These are phyloP conservation scores for Corrigiola litoralis DNA, from an alignment of 179 eudicot genomes.

Conservation along the genomic window DNA sequence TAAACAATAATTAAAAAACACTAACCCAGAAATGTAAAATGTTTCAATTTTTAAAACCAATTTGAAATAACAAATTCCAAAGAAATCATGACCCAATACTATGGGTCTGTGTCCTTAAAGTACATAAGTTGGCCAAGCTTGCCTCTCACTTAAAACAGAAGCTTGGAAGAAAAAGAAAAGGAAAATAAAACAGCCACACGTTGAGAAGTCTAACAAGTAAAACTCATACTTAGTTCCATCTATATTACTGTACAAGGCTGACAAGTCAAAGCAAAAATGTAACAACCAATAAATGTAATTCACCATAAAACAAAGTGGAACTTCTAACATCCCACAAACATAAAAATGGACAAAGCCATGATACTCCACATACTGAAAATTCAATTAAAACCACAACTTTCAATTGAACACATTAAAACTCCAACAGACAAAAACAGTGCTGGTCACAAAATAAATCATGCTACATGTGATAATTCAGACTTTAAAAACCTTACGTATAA, in stretches of 20 bases:
- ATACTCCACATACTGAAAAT: not conserved
- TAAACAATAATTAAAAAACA: not conserved
- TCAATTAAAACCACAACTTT: not conserved
- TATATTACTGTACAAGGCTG: too few species aligned
- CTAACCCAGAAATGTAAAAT: not conserved
- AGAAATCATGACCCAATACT: too few species aligned
- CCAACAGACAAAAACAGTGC: too few species aligned
- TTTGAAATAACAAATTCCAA: not conserved
- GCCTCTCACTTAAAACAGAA: too few species aligned
- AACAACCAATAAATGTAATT: too few species aligned
- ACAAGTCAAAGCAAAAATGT: too few species aligned
- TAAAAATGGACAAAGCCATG: not conserved
- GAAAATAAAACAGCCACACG: too few species aligned
- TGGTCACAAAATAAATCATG: not conserved
- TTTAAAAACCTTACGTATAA: not conserved
- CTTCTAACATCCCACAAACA: not conserved
- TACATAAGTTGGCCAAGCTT: too few species aligned
- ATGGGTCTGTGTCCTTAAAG: too few species aligned
- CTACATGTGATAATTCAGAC: not conserved
- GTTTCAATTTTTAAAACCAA: not conserved
- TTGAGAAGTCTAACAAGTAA: too few species aligned
- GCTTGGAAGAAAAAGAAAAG: too few species aligned
- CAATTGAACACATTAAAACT: not conserved
- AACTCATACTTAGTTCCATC: too few species aligned
- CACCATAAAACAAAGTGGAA: not conserved